Evolutionary conservation across 192 early-diverging fungal species (phyloP).

Genomic region (Backusella luteola): DNA sequence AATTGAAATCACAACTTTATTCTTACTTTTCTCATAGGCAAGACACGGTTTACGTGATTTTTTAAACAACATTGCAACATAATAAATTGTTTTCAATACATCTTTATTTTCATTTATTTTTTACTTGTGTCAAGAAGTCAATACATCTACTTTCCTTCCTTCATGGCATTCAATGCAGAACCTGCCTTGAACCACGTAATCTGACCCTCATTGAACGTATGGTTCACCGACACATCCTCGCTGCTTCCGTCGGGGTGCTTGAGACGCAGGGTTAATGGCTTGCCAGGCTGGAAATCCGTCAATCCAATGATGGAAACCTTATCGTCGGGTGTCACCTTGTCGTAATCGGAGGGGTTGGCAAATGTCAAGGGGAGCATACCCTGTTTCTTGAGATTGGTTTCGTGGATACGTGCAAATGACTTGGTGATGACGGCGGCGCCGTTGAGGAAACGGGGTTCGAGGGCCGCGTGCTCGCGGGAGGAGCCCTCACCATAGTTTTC

Average conservation of each 20-base stretch:
- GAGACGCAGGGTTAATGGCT: constrained; percentile 81
- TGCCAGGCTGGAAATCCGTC: constrained; percentile 75
- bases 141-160: constrained; percentile 36
- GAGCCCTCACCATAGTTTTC: constrained; percentile 99
- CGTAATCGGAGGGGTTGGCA: constrained; percentile 91
- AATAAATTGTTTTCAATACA: neutral
- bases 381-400: constrained; percentile 99
- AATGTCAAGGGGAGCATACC: constrained; percentile 97
- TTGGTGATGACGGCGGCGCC: constrained; percentile 93
- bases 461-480: constrained; percentile 97
- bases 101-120: neutral
- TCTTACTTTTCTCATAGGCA: neutral
- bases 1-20: neutral
- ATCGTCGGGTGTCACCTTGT: constrained; percentile 84
- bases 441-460: constrained; percentile 94
- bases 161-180: constrained; percentile 81
- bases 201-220: constrained; percentile 98
- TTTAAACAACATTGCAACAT: neutral
- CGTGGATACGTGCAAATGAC: constrained; percentile 98
- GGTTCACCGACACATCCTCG: constrained; percentile 85
- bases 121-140: neutral
- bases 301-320: constrained; percentile 90
- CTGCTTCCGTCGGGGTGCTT: constrained; percentile 75
- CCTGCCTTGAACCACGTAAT: constrained; percentile 99
- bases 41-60: neutral